Conservation (phyloP, 2,329 filamentous ascomycete genomes). For the Beauveria australis region DNA sequence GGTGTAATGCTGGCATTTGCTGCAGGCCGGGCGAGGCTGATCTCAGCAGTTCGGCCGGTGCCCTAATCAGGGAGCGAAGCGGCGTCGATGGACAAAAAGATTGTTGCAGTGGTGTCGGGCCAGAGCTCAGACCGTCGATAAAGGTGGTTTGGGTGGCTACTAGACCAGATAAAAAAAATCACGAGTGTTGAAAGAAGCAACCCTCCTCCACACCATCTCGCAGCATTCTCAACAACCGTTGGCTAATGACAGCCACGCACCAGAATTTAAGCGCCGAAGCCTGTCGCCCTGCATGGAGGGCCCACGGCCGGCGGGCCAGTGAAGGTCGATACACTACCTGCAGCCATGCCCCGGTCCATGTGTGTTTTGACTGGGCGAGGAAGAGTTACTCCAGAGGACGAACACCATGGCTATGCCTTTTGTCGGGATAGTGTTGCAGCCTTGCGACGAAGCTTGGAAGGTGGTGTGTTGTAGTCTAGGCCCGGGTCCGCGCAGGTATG, state of each 20-base stretch:
- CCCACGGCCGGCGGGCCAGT: slow-evolving; percentile 20
- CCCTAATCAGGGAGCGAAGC: background rate
- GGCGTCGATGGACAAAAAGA: background rate
- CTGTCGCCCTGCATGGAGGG: slow-evolving; percentile 42
- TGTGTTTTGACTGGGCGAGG: background rate
- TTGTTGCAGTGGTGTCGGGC: background rate
- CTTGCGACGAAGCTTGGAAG: background rate
- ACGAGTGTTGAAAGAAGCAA: background rate
- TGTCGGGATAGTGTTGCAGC: slow-evolving; percentile 3
- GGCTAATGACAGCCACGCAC: slow-evolving; percentile 34
- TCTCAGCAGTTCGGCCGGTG: background rate
- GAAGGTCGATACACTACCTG: background rate
- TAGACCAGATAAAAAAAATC: background rate
- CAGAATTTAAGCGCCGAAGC: slow-evolving; percentile 48
- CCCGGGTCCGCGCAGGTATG: background rate
- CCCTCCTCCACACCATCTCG: background rate
- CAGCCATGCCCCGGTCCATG: background rate
- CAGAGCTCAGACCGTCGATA: background rate
- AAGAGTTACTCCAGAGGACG: background rate
- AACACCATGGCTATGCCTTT: background rate
- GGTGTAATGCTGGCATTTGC: background rate
- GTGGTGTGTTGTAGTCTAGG: background rate
- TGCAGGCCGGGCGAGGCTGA: background rate
- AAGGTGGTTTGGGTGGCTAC: background rate
- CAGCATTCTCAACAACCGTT: slow-evolving; percentile 13